Evolutionary conservation across 768 basidiomycete species (phyloP).

Genomic region (Lactifluus rugatus): DNA sequence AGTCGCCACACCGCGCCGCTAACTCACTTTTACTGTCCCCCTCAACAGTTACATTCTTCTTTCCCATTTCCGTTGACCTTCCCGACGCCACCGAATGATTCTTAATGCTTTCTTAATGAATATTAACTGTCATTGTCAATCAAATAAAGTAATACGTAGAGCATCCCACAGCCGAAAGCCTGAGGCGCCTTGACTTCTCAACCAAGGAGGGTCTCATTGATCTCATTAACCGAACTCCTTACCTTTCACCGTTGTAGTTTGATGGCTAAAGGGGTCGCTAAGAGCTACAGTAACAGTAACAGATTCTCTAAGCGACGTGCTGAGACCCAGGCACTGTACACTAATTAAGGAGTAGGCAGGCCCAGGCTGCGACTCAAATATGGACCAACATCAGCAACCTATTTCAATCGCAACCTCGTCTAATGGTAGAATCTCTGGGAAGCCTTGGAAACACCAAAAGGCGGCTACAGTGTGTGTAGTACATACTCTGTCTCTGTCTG

Average conservation of each 20-base stretch:
- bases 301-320: not conserved
- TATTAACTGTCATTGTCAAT: no score
- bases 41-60: not conserved
- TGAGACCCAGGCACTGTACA: no score
- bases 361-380: no score
- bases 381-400: slow-evolving; percentile 10
- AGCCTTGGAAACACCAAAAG: slow-evolving; percentile 52
- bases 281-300: no score
- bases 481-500: not conserved
- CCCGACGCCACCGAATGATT: not conserved
- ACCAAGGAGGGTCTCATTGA: not conserved
- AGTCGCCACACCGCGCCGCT: slow-evolving; percentile 3
- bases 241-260: not conserved
- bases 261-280: not conserved
- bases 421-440: slow-evolving; percentile 59
- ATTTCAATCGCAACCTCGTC: slow-evolving; percentile 45
- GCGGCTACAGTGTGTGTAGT: slow-evolving; percentile 39
- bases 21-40: not conserved
- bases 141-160: no score
- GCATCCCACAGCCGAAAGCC: no score
- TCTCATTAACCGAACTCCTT: not conserved
- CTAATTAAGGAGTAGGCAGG: no score
- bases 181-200: no score
- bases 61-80: no score
- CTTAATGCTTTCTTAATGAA: not conserved